phyloP scores from a whole-genome alignment of 768 basidiomycete species.

The Amanita inopinata region DNA sequence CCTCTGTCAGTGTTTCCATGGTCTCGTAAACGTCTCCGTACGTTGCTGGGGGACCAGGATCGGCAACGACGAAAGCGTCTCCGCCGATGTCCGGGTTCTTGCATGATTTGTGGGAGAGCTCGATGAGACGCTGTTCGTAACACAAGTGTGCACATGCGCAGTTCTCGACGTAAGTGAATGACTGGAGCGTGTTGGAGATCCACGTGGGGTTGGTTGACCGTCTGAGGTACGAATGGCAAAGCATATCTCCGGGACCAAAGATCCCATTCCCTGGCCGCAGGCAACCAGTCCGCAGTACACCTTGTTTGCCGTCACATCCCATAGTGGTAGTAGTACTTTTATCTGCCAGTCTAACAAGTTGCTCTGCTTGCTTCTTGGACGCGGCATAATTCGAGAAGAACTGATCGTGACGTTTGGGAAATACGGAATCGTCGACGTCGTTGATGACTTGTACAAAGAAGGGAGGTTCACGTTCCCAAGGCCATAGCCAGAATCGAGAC shows the following conservation, averaged over 20 bases:
- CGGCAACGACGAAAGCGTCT: constrained; percentile 55
- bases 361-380: constrained; percentile 53
- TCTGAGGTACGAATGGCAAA: constrained; percentile 54
- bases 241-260: constrained; percentile 67
- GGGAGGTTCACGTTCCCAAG: constrained; percentile 56
- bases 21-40: constrained; percentile 53
- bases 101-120: constrained; percentile 31
- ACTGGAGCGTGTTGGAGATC: constrained; percentile 47
- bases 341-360: constrained; percentile 29
- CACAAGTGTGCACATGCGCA: constrained; percentile 60
- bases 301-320: constrained; percentile 7
- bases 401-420: constrained; percentile 45
- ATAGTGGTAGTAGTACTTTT: constrained; percentile 21
- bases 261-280: constrained; percentile 74
- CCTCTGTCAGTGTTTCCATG: constrained; percentile 46
- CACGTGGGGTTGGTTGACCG: constrained; percentile 55
- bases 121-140: constrained; percentile 65
- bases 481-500: constrained; percentile 60
- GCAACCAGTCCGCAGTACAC: constrained; percentile 53
- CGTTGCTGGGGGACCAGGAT: constrained; percentile 53
- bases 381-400: constrained; percentile 76
- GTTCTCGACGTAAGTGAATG: constrained; percentile 70
- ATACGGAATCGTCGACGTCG: constrained; percentile 40
- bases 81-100: constrained; percentile 61
- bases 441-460: constrained; percentile 53